Base-by-base conservation (phyloP, 768 basidiomycete species). In the Serendipita sp. region DNA sequence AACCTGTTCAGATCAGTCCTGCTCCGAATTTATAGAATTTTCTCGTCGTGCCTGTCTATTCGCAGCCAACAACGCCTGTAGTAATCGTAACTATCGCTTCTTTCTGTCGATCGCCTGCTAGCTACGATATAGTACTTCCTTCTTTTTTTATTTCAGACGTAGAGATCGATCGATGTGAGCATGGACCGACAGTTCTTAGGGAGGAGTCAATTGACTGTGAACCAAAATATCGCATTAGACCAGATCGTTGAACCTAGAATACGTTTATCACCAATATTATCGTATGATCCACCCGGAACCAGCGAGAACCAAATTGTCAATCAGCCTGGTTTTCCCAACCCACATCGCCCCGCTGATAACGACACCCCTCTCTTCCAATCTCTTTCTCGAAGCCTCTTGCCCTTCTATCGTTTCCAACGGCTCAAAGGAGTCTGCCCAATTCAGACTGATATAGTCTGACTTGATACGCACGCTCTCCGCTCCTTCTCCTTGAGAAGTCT, bases 371-470 rank as follows among this genome's bases (percentile, higher is more conserved):
- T 54, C 63, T 73, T 72, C 66, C 72, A 68, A 68, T 13, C 41
- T 5, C 41, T 41, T 13, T 41, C 41, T 41, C 41, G 41, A 41
- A 5, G 41, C 41, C 3, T 69, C 69, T 3, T 73, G 72, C n/a
- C 68, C 68, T 65, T 68, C 74, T 63, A 70, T 71, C 18, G 66
- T 63, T 45, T 66, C 69, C 15, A 65, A 67, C 7, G 64, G 73
- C 23, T 86, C 83, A 68, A 98, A 89, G 56, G 82, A 86, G 30
- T 82, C 77, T 47, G 85, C 78, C 70, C 92, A 83, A 72, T 95
- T 98, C 75, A 97, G 80, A 74, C 91, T 85, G 68, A 99, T 75
- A 71, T 97, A 98, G 71, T 97, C 93, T 68, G 88, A 70, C 69
- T 75, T 77, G 67, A 95, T 73, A 3, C 81, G 76, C 2, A 89